phyloP scores from a whole-genome alignment of 2,329 filamentous ascomycete species.

The Amauroascus verrucosus region DNA sequence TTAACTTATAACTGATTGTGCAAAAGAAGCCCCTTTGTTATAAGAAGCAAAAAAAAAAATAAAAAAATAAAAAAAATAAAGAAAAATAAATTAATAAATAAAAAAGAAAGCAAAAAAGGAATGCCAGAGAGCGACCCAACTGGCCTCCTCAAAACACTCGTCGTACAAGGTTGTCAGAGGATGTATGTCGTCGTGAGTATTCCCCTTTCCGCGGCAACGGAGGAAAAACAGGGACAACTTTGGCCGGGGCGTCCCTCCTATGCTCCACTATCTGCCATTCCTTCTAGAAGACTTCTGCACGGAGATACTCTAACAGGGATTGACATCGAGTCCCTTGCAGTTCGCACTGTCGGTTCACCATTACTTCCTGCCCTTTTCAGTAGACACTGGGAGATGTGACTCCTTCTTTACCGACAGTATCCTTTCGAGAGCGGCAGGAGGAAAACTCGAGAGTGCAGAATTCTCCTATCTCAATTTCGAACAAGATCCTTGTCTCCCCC shows the following conservation, averaged over 20 bases:
- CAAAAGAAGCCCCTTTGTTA: not conserved
- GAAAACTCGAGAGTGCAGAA: not conserved
- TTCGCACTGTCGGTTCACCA: too few relatives aligned
- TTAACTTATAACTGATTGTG: too few relatives aligned
- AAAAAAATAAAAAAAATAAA: too few relatives aligned
- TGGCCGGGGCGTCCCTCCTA: not conserved
- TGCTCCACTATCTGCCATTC: not conserved
- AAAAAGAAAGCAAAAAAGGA: not conserved
- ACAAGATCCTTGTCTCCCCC: not conserved
- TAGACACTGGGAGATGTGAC: too few relatives aligned
- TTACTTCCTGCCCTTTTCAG: too few relatives aligned
- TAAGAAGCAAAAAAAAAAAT: too few relatives aligned
- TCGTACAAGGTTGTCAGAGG: not conserved
- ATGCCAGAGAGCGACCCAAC: not conserved
- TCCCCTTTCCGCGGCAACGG: not conserved
- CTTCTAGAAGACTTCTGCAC: conserved; percentile 4
- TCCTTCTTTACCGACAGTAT: not conserved
- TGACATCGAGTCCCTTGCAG: too few relatives aligned
- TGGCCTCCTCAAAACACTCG: not conserved
- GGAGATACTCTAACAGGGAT: too few relatives aligned
- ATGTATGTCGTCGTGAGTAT: not conserved
- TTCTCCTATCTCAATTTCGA: too few relatives aligned
- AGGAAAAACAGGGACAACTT: not conserved
- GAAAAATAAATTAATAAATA: not conserved
- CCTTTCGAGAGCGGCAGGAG: too few relatives aligned